phyloP scores from a whole-genome alignment of 1,284 basidiomycete species.

The Tylopilus sp. region DNA sequence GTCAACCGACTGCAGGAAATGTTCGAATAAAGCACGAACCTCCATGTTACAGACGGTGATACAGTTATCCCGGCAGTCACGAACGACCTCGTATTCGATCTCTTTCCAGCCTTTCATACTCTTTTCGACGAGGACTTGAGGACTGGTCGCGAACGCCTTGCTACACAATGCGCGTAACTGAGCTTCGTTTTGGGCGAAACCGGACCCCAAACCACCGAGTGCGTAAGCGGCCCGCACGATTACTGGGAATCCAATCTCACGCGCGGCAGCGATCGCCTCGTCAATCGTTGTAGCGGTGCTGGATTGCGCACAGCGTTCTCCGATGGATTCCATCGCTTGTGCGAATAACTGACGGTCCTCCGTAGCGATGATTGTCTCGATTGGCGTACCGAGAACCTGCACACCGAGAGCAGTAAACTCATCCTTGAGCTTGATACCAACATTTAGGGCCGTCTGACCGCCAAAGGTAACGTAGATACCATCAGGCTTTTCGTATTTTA shows the following conservation, averaged over 20 bases:
- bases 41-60: constrained; percentile 99
- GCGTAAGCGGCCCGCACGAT: constrained; percentile 97
- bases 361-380: constrained; percentile 96
- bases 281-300: constrained; percentile 81
- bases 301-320: constrained; percentile 91
- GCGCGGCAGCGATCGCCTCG: constrained; percentile 85
- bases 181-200: constrained; percentile 88
- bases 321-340: constrained; percentile 93
- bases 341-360: constrained; percentile 97
- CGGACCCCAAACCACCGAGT: constrained; percentile 91
- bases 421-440: constrained; percentile 97
- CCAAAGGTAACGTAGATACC: constrained; percentile 99
- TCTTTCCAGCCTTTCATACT: constrained; percentile 99
- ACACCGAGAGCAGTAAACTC: constrained; percentile 89
- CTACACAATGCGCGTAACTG: constrained; percentile 86
- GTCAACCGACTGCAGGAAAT: constrained; percentile 1
- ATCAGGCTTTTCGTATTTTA: constrained; percentile 97
- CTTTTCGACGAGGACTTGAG: constrained; percentile 96
- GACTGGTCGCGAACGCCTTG: constrained; percentile 95
- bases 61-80: constrained; percentile 96
- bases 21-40: constrained; percentile 49
- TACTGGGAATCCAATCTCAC: constrained; percentile 90
- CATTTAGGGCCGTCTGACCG: constrained; percentile 95
- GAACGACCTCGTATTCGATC: constrained; percentile 99
- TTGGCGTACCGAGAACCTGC: constrained; percentile 93